Evolutionary conservation across 352 stramenopile genomes (phyloP).

Genomic region (Chrysophaeum taylorii): DNA sequence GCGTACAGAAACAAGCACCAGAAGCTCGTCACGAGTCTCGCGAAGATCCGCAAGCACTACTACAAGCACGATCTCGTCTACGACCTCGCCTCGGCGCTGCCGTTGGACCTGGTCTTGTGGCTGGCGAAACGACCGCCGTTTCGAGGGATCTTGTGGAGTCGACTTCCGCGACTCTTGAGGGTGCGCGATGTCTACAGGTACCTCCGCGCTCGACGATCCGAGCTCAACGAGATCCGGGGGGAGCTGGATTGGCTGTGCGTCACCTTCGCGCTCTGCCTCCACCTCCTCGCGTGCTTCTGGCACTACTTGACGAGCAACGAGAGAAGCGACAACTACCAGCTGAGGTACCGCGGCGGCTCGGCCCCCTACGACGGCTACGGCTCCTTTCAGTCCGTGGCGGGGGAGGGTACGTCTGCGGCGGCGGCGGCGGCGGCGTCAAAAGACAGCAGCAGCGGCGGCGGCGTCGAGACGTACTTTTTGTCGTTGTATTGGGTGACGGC

Average conservation of each 20-base stretch:
- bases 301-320: constrained; percentile 15
- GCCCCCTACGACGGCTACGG: background rate
- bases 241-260: constrained; percentile 15
- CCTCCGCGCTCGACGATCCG: background rate
- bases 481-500: constrained; percentile 21
- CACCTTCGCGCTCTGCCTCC: constrained; percentile 14
- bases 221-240: background rate
- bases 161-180: constrained; percentile 18
- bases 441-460: background rate
- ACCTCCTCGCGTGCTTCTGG: constrained; percentile 27
- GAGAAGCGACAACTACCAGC: background rate
- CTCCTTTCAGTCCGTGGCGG: background rate
- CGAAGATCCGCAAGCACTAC: constrained; percentile 25
- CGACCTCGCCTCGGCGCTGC: constrained; percentile 22
- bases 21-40: constrained; percentile 11
- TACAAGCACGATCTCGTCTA: constrained; percentile 17
- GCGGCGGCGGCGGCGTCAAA: background rate
- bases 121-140: background rate
- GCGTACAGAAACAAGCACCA: constrained; percentile 8
- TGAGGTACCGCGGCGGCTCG: background rate
- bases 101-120: constrained; percentile 22
- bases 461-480: constrained; percentile 23
- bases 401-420: background rate
- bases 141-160: constrained; percentile 15
- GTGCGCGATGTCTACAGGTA: constrained; percentile 16